phyloP scores from a whole-genome alignment of 345 rosid species.

The Brassica napus region Da-Ae NC_063444.1:20522001-20522500 shows the following conservation, averaged over 20 bases:
- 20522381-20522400: neutral
- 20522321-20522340: neutral
- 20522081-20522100: no score
- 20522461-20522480: neutral
- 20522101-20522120: no score
- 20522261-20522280: neutral
- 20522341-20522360: neutral
- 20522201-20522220: neutral
- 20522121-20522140: no score
- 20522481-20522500: neutral
- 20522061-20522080: no score
- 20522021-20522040: neutral
- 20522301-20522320: neutral
- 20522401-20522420: neutral
- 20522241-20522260: neutral
- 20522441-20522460: no score
- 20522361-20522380: neutral
- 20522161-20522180: no score
- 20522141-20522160: no score
- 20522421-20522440: neutral
- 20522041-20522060: no score
- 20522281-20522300: neutral
- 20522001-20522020: neutral
- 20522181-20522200: neutral
- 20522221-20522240: neutral